These are phyloP conservation scores for Metarhizium robertsii DNA, from an alignment of 2,329 filamentous ascomycete genomes.

Conservation along the genomic window DNA sequence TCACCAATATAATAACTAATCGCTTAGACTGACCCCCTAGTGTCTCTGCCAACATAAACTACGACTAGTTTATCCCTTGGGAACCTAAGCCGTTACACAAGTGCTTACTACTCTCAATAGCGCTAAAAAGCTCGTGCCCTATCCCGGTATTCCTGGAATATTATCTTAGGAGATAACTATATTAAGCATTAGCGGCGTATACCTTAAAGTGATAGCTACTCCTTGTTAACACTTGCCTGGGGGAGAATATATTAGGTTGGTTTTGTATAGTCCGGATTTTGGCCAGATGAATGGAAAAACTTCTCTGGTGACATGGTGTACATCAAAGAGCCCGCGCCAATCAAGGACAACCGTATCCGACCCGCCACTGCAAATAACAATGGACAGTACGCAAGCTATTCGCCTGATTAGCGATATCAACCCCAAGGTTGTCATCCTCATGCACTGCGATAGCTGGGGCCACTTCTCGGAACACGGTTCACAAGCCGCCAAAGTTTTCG, in stretches of 20 bases:
- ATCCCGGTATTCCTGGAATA: conserved; percentile 30
- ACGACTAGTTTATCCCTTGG: no score
- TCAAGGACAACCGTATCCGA: conserved; percentile 17
- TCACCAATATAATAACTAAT: no score
- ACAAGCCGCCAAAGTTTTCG: conserved; percentile 21
- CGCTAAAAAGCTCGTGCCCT: conserved; percentile 26
- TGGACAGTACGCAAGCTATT: conserved; percentile 32
- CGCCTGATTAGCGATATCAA: conserved; percentile 27
- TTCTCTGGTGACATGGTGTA: conserved; percentile 41
- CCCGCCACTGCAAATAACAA: conserved; percentile 28
- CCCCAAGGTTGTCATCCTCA: conserved; percentile 32
- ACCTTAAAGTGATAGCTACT: conserved; percentile 30
- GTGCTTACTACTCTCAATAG: background rate
- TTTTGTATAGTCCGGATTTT: conserved; percentile 27
- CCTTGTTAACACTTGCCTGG: conserved; percentile 34
- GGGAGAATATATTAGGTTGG: conserved; percentile 35
- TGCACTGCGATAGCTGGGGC: conserved; percentile 38
- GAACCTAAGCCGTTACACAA: background rate
- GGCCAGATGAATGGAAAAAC: conserved; percentile 24
- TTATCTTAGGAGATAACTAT: conserved; percentile 27
- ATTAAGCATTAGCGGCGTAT: conserved; percentile 19
- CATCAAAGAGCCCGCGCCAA: conserved; percentile 26
- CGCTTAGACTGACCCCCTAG: no score
- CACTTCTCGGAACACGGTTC: conserved; percentile 30
- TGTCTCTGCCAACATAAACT: no score